Evolutionary conservation across 352 stramenopile genomes (phyloP).

Genomic region (Phytophthora crassamura): DNA sequence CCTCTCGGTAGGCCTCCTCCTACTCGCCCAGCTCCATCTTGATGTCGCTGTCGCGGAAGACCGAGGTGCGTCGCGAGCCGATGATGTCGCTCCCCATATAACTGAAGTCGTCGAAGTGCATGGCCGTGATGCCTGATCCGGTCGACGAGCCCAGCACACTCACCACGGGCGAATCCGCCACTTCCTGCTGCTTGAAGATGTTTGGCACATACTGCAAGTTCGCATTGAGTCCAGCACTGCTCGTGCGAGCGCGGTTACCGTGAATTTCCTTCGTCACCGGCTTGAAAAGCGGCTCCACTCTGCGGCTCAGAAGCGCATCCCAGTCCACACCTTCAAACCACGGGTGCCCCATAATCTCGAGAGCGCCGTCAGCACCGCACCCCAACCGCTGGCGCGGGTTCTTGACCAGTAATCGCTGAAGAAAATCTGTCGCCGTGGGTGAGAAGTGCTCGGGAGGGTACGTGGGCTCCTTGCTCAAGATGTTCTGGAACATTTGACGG

Average conservation of each 20-base stretch:
- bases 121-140: conserved; percentile 68
- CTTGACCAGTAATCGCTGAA: conserved; percentile 76
- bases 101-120: conserved; percentile 90
- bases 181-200: conserved; percentile 85
- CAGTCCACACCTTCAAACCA: conserved; percentile 86
- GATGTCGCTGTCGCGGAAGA: conserved; percentile 86
- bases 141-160: conserved; percentile 48
- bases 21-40: conserved; percentile 86
- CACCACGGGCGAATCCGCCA: conserved; percentile 81
- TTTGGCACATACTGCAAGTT: conserved; percentile 83
- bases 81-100: conserved; percentile 91
- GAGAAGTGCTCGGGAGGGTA: conserved; percentile 74
- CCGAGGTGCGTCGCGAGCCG: conserved; percentile 78
- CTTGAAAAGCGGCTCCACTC: conserved; percentile 75
- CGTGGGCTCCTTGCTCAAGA: conserved; percentile 71
- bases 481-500: conserved; percentile 88
- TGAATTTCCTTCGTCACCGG: conserved; percentile 51
- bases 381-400: conserved; percentile 72
- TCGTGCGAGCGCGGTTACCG: conserved; percentile 49
- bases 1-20: not conserved
- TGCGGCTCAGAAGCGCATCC: conserved; percentile 70
- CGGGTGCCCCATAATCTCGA: conserved; percentile 86
- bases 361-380: conserved; percentile 59
- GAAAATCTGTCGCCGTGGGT: conserved; percentile 67
- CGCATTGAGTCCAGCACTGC: conserved; percentile 55